Percentiles rank a stretch among this genome's conserved stretches.
Evolutionary conservation across 306 rosid genomes (phyloP).

Genomic region (Styphnolobium japonicum): DNA sequence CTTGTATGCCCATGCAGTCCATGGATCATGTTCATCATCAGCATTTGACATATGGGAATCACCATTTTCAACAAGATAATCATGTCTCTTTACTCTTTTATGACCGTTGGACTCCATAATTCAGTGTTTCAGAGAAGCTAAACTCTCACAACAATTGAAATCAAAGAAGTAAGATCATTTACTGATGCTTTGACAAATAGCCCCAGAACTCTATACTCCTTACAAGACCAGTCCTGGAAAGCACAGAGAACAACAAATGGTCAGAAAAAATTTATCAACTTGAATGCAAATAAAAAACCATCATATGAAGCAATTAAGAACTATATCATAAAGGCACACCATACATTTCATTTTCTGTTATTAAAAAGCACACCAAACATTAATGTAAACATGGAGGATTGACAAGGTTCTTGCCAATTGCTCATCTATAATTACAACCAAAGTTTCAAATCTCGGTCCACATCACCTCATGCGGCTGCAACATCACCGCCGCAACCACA

Average conservation of each 20-base stretch:
- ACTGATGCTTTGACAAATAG: conserved; percentile 21
- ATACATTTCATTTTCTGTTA: neutral
- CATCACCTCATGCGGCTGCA: too few species aligned
- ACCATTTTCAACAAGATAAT: conserved; percentile 60
- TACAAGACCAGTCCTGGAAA: conserved; percentile 22
- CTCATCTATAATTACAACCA: neutral
- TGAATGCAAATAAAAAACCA: neutral
- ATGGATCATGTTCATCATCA: conserved; percentile 91
- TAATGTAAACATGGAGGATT: neutral
- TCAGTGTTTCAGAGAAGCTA: conserved; percentile 27
- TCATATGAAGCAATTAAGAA: conserved; percentile 1
- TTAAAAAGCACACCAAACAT: neutral
- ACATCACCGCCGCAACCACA: too few species aligned
- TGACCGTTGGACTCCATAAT: conserved; percentile 79
- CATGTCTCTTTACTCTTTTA: conserved; percentile 55
- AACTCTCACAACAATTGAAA: conserved; percentile 42
- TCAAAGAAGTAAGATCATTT: conserved; percentile 25
- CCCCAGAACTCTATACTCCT: conserved; percentile 6
- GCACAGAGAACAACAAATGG: conserved; percentile 17
- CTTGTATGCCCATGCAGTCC: conserved; percentile 99
- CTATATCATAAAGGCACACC: neutral
- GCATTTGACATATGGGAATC: conserved; percentile 38
- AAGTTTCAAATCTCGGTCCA: too few species aligned
- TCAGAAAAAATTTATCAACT: conserved; percentile 4
- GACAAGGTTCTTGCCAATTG: neutral